Base-by-base conservation (phyloP, 768 basidiomycete genomes). In the Russula virescens region DNA sequence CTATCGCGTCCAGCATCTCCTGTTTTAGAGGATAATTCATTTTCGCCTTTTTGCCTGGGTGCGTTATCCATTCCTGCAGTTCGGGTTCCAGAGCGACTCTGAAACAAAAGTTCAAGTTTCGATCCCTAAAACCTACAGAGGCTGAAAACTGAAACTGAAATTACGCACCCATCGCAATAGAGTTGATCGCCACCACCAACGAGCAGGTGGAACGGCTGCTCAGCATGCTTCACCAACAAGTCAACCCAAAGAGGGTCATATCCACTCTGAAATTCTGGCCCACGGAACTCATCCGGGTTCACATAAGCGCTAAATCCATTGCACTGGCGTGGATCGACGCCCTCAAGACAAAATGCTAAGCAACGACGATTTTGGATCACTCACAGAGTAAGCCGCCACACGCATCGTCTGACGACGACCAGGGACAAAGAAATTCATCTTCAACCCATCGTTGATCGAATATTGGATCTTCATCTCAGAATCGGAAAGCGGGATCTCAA, bases 171-270 rank as follows among this genome's bases (percentile, higher is more conserved):
- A 67, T 94, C 91, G 65, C 91, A 92, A 69, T 94, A 97, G n/a
- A 97, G 78, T 72, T 96, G 94, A 72, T 96, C 94, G 13, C 94
- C 94, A n/a, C 96, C 96, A 19, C 96, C 96, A 8, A 97, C 87
- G 42, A 98, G 79, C n/a, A 79, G 84, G 69, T 99, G 96, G 71
- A 94, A 94, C 0, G 96, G 94, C 61, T 78, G 76, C 69, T 84
- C 81, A 2, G 81, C 78, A 68, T 98, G 97, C 69, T 89, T 86
- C 47, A 83, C 76, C 25, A 98, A 81, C n/a, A 99, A 75, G 75
- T 99, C 95, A 63, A 85, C 80, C 96, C 96, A 99, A 11, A 98
- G 83, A 7, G 92, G 93, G 72, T 95, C 94, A 68, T 89, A 92
- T 0, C 91, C 93, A 55, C 76, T 85, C 65, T 80, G 85, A 70